Evolutionary conservation across 805 yeast species (phyloP), one percentile per base, ranked within the genome.

Genomic region (Scheffersomyces stipitis): DNA sequence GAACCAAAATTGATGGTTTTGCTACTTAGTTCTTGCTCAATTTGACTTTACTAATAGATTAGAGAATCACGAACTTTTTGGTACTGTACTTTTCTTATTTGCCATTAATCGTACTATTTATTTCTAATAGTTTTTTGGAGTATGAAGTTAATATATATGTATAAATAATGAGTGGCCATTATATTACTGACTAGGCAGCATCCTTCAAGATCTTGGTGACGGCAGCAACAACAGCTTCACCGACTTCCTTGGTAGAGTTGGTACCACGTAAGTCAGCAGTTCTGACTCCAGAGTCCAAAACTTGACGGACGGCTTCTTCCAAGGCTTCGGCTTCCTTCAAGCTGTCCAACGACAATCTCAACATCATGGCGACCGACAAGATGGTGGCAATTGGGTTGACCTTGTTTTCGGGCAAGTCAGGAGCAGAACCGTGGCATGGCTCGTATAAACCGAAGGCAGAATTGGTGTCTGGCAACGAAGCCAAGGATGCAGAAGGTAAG

Each of bases 391-490:
- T 67, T 35, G 99, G 99, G 68, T 91, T 91, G 41, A 90, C 99
- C 69, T 86, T 84, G 61, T 88, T 87, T 42, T 68, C 71, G 35
- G 83, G 81, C 58, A 91, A 79, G 64, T 91, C 99, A 35, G 99
- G 99, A 24, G 99, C 99, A 31, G 96, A 84, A 32, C 99, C 99
- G 62, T 91, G 99, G 60, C 97, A 91, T 49, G 99, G 98, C 71
- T 93, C 99, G 62, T 93, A 93, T 47, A 93, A 73, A 41, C 99
- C 99, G 59, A 93, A 90, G 1, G 98, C 98, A 34, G 76, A 71
- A 74, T 90, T 90, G 27, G 91, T 80, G 65, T 91, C 96, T 36
- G 99, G 99, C 58, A 93, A 75, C n/a, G 97, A 88, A 3, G 97
- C 93, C 57, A 93, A 78, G 15, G 98, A 91, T 3, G 99, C 95